Evolutionary conservation across 2,329 filamentous ascomycete species (phyloP).

Genomic region (Phymatotrichopsis omnivora): DNA sequence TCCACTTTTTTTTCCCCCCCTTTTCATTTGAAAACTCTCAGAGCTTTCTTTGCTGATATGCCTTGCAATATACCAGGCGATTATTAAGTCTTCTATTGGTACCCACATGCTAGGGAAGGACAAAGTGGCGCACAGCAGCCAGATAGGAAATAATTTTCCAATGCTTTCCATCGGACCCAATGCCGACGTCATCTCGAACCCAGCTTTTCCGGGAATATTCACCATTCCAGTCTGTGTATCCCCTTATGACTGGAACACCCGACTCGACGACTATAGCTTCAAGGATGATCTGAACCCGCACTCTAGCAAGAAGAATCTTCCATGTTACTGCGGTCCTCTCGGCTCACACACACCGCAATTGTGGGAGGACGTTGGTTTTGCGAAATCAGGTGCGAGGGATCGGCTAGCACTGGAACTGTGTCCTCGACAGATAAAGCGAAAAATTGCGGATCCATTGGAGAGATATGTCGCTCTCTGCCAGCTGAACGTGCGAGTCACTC

Average conservation of each 20-base stretch:
- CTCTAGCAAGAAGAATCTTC: constrained; percentile 20
- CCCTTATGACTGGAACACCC: constrained; percentile 22
- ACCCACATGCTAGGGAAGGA: constrained; percentile 2
- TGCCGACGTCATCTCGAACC: constrained; percentile 21
- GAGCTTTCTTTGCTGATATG: no score
- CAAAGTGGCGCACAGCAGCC: background rate
- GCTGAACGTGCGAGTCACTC: constrained; percentile 7
- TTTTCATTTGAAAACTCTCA: no score
- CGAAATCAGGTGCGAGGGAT: constrained; percentile 8
- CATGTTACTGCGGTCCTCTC: constrained; percentile 24
- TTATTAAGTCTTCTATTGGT: constrained; percentile 17
- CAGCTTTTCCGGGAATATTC: constrained; percentile 21
- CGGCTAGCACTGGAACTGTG: constrained; percentile 15
- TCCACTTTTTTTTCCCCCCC: background rate
- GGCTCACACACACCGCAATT: constrained; percentile 19
- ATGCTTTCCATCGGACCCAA: no score
- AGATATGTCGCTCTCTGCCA: constrained; percentile 18
- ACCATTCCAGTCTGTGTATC: constrained; percentile 23
- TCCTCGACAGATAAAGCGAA: constrained; percentile 5
- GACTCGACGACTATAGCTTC: constrained; percentile 12
- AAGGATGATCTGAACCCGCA: constrained; percentile 13
- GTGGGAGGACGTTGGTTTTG: constrained; percentile 18
- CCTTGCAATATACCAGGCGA: no score
- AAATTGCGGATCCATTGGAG: constrained; percentile 13
- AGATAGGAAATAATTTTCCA: no score